Evolutionary conservation across 148 eudicot genomes (phyloP).

Genomic region (Amaranthus hypochondriacus): DNA sequence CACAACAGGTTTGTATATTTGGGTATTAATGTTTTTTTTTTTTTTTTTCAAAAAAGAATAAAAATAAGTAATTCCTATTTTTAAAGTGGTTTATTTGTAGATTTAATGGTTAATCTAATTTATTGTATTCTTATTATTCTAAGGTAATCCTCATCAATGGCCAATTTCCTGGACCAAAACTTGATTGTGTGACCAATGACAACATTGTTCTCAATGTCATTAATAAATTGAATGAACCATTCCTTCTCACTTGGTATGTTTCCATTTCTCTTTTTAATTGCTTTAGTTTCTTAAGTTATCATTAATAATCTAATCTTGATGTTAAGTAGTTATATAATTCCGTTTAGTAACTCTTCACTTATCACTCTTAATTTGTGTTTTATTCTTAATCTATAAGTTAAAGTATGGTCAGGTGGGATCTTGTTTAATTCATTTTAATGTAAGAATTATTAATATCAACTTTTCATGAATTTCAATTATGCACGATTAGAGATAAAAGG

Average conservation of each 20-base stretch:
- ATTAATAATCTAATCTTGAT: no score
- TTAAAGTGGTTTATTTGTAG: neutral
- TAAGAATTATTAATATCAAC: no score
- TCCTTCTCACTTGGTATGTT: constrained; percentile 80
- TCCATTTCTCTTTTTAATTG: neutral
- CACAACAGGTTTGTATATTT: constrained; percentile 60
- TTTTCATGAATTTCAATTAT: no score
- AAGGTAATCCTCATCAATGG: constrained; percentile 92
- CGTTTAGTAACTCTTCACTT: neutral
- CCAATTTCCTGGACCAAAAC: constrained; percentile 86
- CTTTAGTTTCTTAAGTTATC: no score
- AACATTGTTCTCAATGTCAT: constrained; percentile 72
- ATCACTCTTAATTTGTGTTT: neutral
- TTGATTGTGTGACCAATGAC: constrained; percentile 82
- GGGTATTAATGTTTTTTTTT: neutral
- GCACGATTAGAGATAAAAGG: no score
- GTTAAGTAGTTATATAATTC: no score
- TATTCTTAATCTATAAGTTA: no score
- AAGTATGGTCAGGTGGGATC: no score
- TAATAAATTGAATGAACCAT: constrained; percentile 75
- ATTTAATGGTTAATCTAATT: neutral
- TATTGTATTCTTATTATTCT: constrained; percentile 5
- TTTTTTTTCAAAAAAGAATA: neutral
- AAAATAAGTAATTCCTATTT: neutral
- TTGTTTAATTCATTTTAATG: no score